Evolutionary conservation across 1,139 yeast genomes (phyloP).

Genomic region (Pichia sp.): DNA sequence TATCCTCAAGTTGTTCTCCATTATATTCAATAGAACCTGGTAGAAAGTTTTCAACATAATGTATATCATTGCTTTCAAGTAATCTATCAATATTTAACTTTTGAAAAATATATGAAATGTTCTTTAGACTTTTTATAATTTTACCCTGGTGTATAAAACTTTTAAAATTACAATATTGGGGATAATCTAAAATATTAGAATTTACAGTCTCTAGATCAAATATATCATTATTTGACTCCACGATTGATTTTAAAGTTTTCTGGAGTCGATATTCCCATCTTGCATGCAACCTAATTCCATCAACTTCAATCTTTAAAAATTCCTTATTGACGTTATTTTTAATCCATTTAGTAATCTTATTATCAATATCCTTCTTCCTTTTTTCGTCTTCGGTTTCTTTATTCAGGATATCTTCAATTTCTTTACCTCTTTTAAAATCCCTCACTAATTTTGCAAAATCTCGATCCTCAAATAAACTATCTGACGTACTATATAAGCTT

Average conservation of each 20-base stretch:
- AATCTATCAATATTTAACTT: background rate
- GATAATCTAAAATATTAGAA: background rate
- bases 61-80: background rate
- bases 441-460: conserved; percentile 1
- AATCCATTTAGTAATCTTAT: conserved; percentile 7
- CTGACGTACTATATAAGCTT: background rate
- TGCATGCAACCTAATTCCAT: background rate
- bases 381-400: background rate
- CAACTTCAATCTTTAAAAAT: background rate
- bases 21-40: background rate
- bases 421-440: conserved; percentile 5
- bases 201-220: background rate
- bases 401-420: conserved; percentile 1
- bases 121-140: background rate
- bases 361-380: background rate
- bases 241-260: background rate
- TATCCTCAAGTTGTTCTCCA: background rate
- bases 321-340: background rate
- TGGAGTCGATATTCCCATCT: conserved; percentile 4
- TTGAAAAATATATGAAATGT: conserved; percentile 1
- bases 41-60: conserved; percentile 7
- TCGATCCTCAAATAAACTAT: background rate
- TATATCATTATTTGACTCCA: background rate
- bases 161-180: conserved; percentile 8
- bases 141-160: conserved; percentile 3